phyloP scores from a whole-genome alignment of 2,329 filamentous ascomycete genomes.

The Fusarium tuaranense region DNA sequence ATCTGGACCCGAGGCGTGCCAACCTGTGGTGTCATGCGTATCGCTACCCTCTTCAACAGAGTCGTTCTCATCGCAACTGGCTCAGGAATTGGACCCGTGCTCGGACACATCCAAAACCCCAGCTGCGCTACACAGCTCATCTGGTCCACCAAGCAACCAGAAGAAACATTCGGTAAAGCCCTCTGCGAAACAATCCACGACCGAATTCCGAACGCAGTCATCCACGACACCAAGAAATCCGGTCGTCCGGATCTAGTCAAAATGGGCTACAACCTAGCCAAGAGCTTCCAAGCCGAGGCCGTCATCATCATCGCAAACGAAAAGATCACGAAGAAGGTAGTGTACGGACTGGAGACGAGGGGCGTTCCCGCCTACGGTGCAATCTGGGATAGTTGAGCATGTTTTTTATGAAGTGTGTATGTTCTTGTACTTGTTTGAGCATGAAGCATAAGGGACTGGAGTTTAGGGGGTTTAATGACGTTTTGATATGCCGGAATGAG shows the following conservation, averaged over 20 bases:
- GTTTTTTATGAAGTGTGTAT: constrained; percentile 3
- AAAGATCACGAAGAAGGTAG: constrained; percentile 73
- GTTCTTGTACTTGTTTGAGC: neutral
- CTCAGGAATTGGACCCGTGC: constrained; percentile 77
- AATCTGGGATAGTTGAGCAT: constrained; percentile 71
- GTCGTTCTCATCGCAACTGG: constrained; percentile 78
- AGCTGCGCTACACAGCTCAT: constrained; percentile 69
- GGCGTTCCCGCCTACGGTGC: constrained; percentile 78
- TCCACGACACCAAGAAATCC: constrained; percentile 72
- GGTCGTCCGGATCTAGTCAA: constrained; percentile 69
- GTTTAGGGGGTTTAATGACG: neutral
- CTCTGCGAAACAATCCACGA: constrained; percentile 67
- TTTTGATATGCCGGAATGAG: neutral
- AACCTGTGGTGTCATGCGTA: constrained; percentile 74
- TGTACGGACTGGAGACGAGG: constrained; percentile 74
- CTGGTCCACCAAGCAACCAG: constrained; percentile 75
- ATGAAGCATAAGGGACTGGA: neutral
- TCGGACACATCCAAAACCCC: constrained; percentile 67
- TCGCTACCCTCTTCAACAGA: constrained; percentile 74
- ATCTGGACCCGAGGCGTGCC: constrained; percentile 78
- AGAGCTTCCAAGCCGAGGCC: constrained; percentile 72
- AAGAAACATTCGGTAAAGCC: constrained; percentile 69
- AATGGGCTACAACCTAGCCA: constrained; percentile 64
- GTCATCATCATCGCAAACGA: constrained; percentile 81
- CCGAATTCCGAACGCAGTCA: constrained; percentile 71